Evolutionary conservation across 768 basidiomycete species (phyloP).

Genomic region (Tulasnella sp.): DNA sequence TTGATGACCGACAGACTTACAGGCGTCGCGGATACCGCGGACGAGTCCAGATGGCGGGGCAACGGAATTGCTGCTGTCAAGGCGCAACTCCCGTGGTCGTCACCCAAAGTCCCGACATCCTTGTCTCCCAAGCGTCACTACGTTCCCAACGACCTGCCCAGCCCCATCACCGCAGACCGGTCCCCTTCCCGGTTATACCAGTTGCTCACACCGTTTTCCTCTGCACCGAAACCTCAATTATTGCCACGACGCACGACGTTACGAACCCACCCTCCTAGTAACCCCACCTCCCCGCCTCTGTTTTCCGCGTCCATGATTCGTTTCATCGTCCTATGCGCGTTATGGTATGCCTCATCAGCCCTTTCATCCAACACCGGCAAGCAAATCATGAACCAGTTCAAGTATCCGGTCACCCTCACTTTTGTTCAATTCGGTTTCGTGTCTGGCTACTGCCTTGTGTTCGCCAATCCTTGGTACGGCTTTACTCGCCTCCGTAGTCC

Average conservation of each 20-base stretch:
- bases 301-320: constrained; percentile 21
- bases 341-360: constrained; percentile 93
- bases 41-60: not conserved
- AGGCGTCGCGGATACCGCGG: too few relatives aligned
- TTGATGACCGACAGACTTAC: too few relatives aligned
- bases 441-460: constrained; percentile 68
- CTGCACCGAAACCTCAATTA: not conserved
- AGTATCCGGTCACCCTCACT: constrained; percentile 91
- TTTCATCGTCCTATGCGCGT: constrained; percentile 69
- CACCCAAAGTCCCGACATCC: not conserved
- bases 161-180: not conserved
- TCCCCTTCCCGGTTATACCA: not conserved
- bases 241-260: not conserved
- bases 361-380: constrained; percentile 96
- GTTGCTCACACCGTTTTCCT: not conserved
- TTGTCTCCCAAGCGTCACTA: not conserved
- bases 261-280: not conserved
- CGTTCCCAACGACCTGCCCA: not conserved
- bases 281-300: not conserved
- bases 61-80: not conserved
- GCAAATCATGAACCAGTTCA: constrained; percentile 81
- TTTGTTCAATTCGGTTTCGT: constrained; percentile 97
- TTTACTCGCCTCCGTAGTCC: constrained; percentile 61
- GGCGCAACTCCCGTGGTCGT: not conserved
- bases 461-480: constrained; percentile 62